phyloP scores from a whole-genome alignment of 495 filamentous ascomycete species.

The Neurospora sp. region DNA sequence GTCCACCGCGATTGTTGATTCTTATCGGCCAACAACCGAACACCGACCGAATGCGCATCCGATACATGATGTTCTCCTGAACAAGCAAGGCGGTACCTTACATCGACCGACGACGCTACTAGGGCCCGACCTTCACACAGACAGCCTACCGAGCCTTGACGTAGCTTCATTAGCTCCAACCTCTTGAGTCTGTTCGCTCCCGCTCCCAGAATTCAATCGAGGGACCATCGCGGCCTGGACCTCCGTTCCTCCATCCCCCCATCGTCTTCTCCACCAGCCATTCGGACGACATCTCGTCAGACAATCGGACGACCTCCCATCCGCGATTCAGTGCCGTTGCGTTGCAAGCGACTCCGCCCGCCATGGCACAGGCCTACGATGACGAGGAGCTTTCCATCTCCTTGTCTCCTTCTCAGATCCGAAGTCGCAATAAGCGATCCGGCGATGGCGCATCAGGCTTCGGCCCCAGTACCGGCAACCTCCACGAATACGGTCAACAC shows the following conservation, averaged over 20 bases:
- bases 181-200: not conserved
- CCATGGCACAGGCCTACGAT: conserved; percentile 55
- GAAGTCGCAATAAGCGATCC: conserved; percentile 31
- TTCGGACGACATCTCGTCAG: conserved; percentile 1
- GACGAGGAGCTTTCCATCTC: conserved; percentile 91
- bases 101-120: not conserved
- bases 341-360: conserved; percentile 4
- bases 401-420: conserved; percentile 55
- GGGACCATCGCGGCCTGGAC: not conserved
- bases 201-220: not conserved
- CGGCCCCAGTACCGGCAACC: conserved; percentile 16
- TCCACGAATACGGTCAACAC: conserved; percentile 17
- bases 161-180: not conserved
- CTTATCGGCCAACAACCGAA: not conserved
- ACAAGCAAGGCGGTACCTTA: not conserved
- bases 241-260: not conserved
- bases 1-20: not conserved
- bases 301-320: not conserved
- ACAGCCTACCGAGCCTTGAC: not conserved
- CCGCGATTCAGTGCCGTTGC: not conserved
- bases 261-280: not conserved
- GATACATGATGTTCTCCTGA: not conserved
- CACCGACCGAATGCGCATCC: not conserved
- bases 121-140: not conserved
- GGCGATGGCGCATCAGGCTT: conserved; percentile 14